phyloP scores from a whole-genome alignment of 306 rosid genomes.

The Trifolium repens region DNA sequence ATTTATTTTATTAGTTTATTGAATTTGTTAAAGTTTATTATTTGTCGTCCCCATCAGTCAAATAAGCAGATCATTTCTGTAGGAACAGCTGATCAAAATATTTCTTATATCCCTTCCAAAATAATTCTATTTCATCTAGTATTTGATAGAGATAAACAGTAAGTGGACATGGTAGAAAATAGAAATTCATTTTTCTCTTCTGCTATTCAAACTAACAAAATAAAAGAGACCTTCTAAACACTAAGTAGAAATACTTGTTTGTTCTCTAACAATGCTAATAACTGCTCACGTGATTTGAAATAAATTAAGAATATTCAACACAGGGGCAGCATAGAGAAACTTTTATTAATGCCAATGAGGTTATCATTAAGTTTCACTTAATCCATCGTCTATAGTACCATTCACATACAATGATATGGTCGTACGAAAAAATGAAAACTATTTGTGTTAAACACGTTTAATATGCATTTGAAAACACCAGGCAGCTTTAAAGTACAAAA shows the following conservation, averaged over 20 bases:
- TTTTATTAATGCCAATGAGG: not conserved
- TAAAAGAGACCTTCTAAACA: not conserved
- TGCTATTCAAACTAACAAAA: not conserved
- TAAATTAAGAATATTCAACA: not conserved
- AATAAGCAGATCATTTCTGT: slow-evolving; percentile 1
- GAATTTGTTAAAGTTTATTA: not conserved
- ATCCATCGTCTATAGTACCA: slow-evolving; percentile 6
- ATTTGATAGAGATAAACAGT: not conserved
- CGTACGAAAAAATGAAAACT: slow-evolving; percentile 3
- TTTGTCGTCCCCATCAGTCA: not conserved
- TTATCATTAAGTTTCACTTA: not conserved
- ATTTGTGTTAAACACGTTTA: not conserved
- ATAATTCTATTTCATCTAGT: not conserved
- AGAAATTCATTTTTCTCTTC: not conserved
- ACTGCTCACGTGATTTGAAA: not conserved
- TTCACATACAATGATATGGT: slow-evolving; percentile 22
- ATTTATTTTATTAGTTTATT: not conserved
- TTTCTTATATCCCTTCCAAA: slow-evolving; percentile 1
- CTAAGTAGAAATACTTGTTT: not conserved
- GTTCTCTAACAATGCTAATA: not conserved
- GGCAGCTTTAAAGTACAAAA: slow-evolving; percentile 19
- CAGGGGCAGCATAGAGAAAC: not conserved
- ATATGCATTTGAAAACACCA: slow-evolving; percentile 6
- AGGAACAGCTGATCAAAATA: not conserved
- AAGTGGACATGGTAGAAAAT: not conserved